Percentiles rank a stretch among this genome's conserved stretches.
phyloP scores from a whole-genome alignment of 306 rosid species.

The Glycyrrhiza uralensis region DNA sequence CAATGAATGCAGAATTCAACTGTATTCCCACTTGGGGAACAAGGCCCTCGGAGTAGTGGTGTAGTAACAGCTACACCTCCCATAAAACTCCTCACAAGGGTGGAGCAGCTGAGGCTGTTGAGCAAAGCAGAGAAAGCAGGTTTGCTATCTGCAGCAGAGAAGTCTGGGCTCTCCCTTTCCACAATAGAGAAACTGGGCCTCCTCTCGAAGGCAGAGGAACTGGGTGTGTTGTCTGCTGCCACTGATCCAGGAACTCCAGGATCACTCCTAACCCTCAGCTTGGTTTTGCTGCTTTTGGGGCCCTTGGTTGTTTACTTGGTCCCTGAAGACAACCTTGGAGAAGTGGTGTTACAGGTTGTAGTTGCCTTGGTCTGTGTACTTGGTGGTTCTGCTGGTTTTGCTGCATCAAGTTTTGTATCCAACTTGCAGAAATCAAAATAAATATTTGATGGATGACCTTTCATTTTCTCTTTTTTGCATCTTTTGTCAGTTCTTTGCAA shows the following conservation, averaged over 20 bases:
- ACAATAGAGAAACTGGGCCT: conserved; percentile 74
- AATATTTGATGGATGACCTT: background rate
- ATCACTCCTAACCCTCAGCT: conserved; percentile 55
- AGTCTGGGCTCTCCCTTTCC: conserved; percentile 72
- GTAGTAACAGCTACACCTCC: conserved; percentile 37
- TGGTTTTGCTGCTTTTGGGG: conserved; percentile 65
- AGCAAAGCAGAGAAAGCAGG: conserved; percentile 98
- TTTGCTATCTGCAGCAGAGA: conserved; percentile 83
- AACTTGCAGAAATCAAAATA: conserved; percentile 65
- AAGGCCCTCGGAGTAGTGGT: conserved; percentile 55
- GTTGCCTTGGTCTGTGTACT: conserved; percentile 52
- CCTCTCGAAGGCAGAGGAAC: conserved; percentile 88
- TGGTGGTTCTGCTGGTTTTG: conserved; percentile 86
- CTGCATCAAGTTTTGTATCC: conserved; percentile 81
- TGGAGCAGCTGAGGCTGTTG: conserved; percentile 81
- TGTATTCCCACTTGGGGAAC: conserved; percentile 64
- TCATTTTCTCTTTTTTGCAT: background rate
- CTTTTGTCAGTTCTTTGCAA: background rate
- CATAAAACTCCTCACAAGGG: conserved; percentile 72
- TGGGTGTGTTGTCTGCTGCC: conserved; percentile 86
- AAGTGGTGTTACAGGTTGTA: conserved; percentile 48
- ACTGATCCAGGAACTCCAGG: conserved; percentile 86
- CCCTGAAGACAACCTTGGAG: conserved; percentile 72
- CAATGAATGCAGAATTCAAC: conserved; percentile 47
- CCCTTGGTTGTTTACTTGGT: conserved; percentile 73